Evolutionary conservation across 2,329 filamentous ascomycete species (phyloP).

Genomic region (Stemphylium beticola): DNA sequence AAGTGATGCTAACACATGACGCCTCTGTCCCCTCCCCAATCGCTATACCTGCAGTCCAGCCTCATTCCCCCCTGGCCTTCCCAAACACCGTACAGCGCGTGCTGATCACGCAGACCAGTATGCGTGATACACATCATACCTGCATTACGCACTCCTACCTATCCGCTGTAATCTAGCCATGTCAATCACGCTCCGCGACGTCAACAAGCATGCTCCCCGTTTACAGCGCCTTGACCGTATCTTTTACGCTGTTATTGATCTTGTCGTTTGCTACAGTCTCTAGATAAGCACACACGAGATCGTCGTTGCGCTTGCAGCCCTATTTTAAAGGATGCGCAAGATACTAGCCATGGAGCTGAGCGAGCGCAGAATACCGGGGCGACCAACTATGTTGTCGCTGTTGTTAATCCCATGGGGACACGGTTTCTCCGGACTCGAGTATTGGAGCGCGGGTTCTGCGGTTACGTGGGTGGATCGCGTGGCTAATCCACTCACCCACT

Average conservation of each 20-base stretch:
- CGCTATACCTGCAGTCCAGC: slow-evolving; percentile 9
- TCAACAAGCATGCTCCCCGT: too few species aligned
- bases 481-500: too few species aligned
- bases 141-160: background rate
- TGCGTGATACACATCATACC: background rate
- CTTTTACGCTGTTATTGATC: too few species aligned
- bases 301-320: background rate
- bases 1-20: slow-evolving; percentile 1
- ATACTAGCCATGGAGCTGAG: background rate
- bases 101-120: background rate
- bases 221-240: too few species aligned
- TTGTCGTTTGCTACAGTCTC: too few species aligned
- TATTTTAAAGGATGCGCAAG: background rate
- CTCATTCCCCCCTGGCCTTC: slow-evolving; percentile 2
- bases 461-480: background rate
- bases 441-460: background rate
- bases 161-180: background rate
- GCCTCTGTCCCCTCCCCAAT: background rate
- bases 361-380: background rate
- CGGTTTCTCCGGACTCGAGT: background rate
- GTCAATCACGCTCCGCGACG: background rate
- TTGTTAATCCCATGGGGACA: background rate
- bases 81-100: background rate
- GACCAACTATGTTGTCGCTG: background rate
- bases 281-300: background rate